These are phyloP conservation scores for Xerocomus potaroensis DNA, from an alignment of 768 basidiomycete species.

Conservation along the genomic window DNA sequence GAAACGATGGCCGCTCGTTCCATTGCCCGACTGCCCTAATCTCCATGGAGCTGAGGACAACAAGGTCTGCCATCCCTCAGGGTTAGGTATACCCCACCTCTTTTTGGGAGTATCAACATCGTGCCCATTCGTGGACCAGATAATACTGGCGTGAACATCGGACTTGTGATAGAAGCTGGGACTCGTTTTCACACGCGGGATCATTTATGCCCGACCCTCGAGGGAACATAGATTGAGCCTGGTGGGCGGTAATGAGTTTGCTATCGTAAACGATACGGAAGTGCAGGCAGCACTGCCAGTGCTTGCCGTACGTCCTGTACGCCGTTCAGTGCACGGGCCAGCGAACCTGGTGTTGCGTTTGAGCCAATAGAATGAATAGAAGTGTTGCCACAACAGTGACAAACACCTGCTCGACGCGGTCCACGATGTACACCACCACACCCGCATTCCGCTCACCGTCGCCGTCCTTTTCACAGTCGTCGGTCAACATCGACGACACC, in stretches of 20 bases:
- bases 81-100: not conserved
- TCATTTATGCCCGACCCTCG: constrained; percentile 14
- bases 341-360: too few relatives aligned
- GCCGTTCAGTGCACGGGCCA: too few relatives aligned
- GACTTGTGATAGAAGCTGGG: constrained; percentile 10
- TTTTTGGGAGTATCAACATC: not conserved
- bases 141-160: constrained; percentile 3
- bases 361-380: too few relatives aligned
- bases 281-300: constrained; percentile 3
- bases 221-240: constrained; percentile 7
- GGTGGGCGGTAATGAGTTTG: constrained; percentile 11
- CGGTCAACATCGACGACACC: constrained; percentile 23
- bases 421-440: constrained; percentile 34
- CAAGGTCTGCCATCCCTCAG: constrained; percentile 5
- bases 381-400: constrained; percentile 13
- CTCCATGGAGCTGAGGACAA: not conserved
- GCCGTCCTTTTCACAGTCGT: constrained; percentile 36
- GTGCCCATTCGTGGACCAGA: constrained; percentile 6
- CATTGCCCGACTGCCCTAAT: not conserved
- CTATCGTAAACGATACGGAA: constrained; percentile 12
- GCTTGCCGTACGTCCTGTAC: constrained; percentile 6
- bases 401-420: constrained; percentile 18
- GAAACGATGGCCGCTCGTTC: too few relatives aligned
- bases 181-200: constrained; percentile 8
- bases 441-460: constrained; percentile 39